These are phyloP conservation scores for Botrytis medusae DNA, from an alignment of 2,329 filamentous ascomycete genomes.

Conservation along the genomic window DNA sequence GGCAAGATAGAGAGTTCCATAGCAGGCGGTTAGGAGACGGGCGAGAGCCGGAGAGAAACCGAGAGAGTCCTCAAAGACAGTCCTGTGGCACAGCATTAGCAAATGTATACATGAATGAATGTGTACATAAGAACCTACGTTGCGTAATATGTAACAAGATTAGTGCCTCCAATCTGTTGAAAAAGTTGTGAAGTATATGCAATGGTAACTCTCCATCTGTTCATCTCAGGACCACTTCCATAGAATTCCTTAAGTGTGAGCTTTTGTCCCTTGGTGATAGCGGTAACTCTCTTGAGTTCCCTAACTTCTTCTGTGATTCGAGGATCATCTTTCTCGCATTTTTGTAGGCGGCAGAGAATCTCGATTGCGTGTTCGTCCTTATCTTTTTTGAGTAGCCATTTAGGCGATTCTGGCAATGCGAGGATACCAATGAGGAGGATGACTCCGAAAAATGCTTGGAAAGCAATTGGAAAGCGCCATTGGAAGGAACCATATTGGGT, in stretches of 20 bases:
- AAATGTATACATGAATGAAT: neutral
- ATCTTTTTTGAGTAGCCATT: constrained; percentile 43
- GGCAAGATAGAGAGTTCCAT: constrained; percentile 54
- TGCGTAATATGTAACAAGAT: constrained; percentile 48
- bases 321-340: constrained; percentile 16
- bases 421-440: constrained; percentile 56
- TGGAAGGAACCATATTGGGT: constrained; percentile 50
- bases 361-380: constrained; percentile 29
- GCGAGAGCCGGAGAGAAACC: constrained; percentile 54
- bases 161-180: constrained; percentile 50
- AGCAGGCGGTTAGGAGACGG: constrained; percentile 38
- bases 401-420: constrained; percentile 52
- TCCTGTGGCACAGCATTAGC: constrained; percentile 28
- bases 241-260: constrained; percentile 32
- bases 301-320: constrained; percentile 31
- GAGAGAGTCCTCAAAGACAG: constrained; percentile 61
- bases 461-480: constrained; percentile 62
- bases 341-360: constrained; percentile 35
- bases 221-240: constrained; percentile 45
- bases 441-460: constrained; percentile 58
- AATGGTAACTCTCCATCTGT: constrained; percentile 54
- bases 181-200: constrained; percentile 51
- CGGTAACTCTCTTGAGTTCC: constrained; percentile 38
- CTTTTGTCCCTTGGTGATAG: constrained; percentile 38
- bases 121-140: constrained; percentile 48